Base-by-base conservation (phyloP, 805 yeast species). In the Saccharomycopsis synnaedendra region DNA sequence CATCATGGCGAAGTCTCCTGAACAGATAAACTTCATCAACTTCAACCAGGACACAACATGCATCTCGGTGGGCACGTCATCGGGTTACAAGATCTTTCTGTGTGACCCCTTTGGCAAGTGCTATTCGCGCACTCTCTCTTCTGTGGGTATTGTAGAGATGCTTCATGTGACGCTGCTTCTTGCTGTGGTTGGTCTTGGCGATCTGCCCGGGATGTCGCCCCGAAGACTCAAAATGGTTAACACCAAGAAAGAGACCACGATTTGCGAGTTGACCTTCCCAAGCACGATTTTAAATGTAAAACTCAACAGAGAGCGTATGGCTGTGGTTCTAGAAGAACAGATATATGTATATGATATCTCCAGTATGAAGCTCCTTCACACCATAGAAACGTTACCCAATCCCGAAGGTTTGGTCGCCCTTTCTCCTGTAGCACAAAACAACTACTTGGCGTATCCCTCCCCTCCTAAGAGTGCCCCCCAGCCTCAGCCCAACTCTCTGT, bases 191-290 rank as follows among this genome's bases (percentile, higher is more conserved):
- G 86, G 83, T 0, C 59, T 78, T 34, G 88, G 88, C 0, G 85
- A 81, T 50, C 82, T 75, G 50, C 75, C 82, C 3, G 63, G 71
- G 3, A 70, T 78, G 57, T 78, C 86, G 5, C 94, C 95, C n/a
- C 71, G 96, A 51, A 78, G 88, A 54, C 71, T 90, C 51, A 80
- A 80, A 58, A 80, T 90, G 46, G 70, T 89, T 49, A 93, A 93
- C 65, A 85, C 96, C 1, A 86, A 85, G 60, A 67, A 64, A 53
- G 64, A 66, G 49, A 60, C 75, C 0, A 65, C 70, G 0, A 83
- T 84, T 9, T 84, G 93, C 60, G 90, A 83, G 60, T 68, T 84
- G 47, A 72, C 83, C 0, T 84, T 82, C 56, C 83, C 86, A 1
- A 70, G 82, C 3, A 62, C 75, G 4, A 78, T 84, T 1, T 58